Conservation (phyloP, 2,329 filamentous ascomycete genomes). For the Onygenales sp. region DNA sequence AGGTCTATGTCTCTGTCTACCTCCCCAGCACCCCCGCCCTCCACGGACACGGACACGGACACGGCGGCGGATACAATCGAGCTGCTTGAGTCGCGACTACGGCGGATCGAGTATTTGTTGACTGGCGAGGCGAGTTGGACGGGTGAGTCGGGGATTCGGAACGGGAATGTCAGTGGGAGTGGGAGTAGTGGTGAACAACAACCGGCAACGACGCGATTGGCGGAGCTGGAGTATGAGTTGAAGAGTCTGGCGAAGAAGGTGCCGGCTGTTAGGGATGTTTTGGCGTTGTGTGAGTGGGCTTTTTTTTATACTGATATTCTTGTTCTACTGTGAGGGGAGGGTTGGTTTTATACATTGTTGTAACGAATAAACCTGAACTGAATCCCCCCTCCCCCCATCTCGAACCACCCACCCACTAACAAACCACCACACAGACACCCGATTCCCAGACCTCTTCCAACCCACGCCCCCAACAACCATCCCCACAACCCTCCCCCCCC, state of each 20-base stretch:
- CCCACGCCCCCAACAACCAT: constrained; percentile 17
- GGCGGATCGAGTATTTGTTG: constrained; percentile 35
- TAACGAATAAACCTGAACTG: no score
- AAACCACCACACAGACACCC: constrained; percentile 21
- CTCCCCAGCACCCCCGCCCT: not conserved
- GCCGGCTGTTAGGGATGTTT: constrained; percentile 31
- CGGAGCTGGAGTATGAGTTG: constrained; percentile 28
- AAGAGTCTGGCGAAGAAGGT: constrained; percentile 27
- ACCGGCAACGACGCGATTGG: constrained; percentile 27
- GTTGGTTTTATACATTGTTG: no score
- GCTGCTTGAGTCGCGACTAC: constrained; percentile 35
- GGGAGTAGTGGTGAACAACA: not conserved
- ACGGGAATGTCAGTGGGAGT: constrained; percentile 1
- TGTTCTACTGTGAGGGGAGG: no score
- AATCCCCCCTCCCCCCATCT: no score
- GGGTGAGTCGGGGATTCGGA: constrained; percentile 21
- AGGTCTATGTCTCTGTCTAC: not conserved
- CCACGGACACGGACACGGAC: constrained; percentile 15
- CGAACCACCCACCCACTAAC: not conserved
- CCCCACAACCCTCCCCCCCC: constrained; percentile 26
- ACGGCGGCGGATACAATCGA: constrained; percentile 32
- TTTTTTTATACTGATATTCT: not conserved
- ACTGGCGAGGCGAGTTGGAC: constrained; percentile 33
- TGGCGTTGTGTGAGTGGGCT: constrained; percentile 28
- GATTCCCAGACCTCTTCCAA: constrained; percentile 34